These are phyloP conservation scores for Podila verticillata DNA, from an alignment of 192 early-diverging fungal species.

Conservation along the genomic window DNA sequence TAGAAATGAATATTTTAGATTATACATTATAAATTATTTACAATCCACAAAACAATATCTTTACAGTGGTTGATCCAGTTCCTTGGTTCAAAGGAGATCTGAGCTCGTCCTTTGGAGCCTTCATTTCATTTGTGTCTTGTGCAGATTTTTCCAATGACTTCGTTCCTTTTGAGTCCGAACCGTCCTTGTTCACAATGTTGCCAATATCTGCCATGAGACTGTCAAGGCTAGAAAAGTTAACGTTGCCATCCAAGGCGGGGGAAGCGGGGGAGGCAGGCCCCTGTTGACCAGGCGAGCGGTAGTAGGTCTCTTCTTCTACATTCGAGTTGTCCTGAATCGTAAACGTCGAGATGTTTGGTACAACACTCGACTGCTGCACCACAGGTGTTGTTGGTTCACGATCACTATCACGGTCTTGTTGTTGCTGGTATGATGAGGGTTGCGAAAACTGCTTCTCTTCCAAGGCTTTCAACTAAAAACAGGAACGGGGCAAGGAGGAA, in stretches of 20 bases:
- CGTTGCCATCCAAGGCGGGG: slow-evolving; percentile 36
- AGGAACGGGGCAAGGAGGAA: background rate
- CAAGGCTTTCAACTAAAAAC: slow-evolving; percentile 27
- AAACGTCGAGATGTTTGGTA: slow-evolving; percentile 45
- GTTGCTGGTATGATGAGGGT: slow-evolving; percentile 13
- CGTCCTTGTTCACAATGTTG: slow-evolving; percentile 64
- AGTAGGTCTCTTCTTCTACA: slow-evolving; percentile 37
- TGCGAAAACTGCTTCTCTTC: slow-evolving; percentile 42
- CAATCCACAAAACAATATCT: background rate
- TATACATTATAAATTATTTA: background rate
- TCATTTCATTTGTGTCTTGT: background rate
- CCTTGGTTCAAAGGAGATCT: slow-evolving; percentile 10
- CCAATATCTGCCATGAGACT: slow-evolving; percentile 82
- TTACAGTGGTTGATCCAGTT: slow-evolving; percentile 5
- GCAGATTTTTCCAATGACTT: no score
- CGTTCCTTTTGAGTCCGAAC: slow-evolving; percentile 7
- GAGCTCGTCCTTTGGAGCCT: slow-evolving; percentile 8
- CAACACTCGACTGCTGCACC: slow-evolving; percentile 44
- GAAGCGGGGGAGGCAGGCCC: slow-evolving; percentile 28
- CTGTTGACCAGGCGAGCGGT: slow-evolving; percentile 33
- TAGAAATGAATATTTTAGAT: no score
- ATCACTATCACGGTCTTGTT: slow-evolving; percentile 8
- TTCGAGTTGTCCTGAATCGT: slow-evolving; percentile 44
- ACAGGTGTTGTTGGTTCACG: slow-evolving; percentile 32
- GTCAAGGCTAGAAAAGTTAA: slow-evolving; percentile 73